Conservation (phyloP, 2,329 filamentous ascomycete genomes). For the Alternaria brassicicola region DNA sequence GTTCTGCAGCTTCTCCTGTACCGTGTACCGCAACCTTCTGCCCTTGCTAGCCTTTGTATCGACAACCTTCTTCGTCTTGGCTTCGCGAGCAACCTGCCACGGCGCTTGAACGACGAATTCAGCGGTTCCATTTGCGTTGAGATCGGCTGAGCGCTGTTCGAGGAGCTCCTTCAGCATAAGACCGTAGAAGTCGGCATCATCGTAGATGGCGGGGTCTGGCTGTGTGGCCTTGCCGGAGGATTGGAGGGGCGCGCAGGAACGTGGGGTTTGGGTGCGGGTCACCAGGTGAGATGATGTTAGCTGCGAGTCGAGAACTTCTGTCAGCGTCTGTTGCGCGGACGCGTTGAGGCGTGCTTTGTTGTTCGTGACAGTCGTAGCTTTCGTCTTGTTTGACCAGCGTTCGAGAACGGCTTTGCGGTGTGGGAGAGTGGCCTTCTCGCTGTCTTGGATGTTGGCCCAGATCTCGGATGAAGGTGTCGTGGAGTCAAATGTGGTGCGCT, state of each 20-base stretch:
- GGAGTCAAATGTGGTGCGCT: constrained; percentile 56
- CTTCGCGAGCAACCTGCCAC: constrained; percentile 73
- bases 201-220: constrained; percentile 67
- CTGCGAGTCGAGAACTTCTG: constrained; percentile 72
- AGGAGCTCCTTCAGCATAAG: constrained; percentile 90
- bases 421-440: constrained; percentile 65
- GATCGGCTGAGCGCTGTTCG: constrained; percentile 79
- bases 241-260: constrained; percentile 78
- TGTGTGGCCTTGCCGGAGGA: constrained; percentile 48
- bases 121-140: constrained; percentile 51
- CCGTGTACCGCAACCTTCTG: constrained; percentile 88
- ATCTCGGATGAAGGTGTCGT: constrained; percentile 68
- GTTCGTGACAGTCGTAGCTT: constrained; percentile 61
- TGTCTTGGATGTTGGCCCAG: constrained; percentile 72
- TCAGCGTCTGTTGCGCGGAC: constrained; percentile 65
- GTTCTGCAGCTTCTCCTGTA: constrained; percentile 96
- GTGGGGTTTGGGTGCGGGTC: constrained; percentile 71
- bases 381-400: constrained; percentile 87
- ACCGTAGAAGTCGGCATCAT: constrained; percentile 95
- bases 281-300: constrained; percentile 71
- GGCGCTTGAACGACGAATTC: constrained; percentile 54
- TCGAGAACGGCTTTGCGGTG: constrained; percentile 76
- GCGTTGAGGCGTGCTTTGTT: constrained; percentile 65
- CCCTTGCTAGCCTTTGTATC: constrained; percentile 97
- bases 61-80: constrained; percentile 83